These are phyloP conservation scores for Raffaelea albimanens DNA, from an alignment of 2,329 filamentous ascomycete genomes.

Conservation along the genomic window DNA sequence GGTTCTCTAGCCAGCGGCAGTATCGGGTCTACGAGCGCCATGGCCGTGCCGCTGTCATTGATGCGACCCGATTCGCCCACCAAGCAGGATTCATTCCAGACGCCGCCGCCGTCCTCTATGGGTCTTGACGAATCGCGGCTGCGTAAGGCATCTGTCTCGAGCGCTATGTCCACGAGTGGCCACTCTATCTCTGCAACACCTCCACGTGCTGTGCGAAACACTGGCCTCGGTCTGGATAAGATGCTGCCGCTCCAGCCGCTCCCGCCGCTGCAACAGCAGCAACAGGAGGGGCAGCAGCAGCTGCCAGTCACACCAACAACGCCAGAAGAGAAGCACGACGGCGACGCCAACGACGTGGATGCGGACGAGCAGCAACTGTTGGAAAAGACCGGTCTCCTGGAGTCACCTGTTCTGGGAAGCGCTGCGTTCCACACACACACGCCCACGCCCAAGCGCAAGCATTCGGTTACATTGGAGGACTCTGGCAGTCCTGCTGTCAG, in stretches of 20 bases:
- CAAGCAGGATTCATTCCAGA: conserved; percentile 37
- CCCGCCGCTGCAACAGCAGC: neutral
- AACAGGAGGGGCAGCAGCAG: too few relatives aligned
- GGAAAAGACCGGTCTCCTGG: conserved; percentile 57
- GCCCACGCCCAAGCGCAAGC: conserved; percentile 3
- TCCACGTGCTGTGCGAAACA: conserved; percentile 18
- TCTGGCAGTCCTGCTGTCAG: neutral
- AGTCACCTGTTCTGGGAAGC: conserved; percentile 16
- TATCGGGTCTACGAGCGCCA: neutral
- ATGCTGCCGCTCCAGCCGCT: neutral
- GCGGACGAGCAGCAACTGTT: conserved; percentile 59
- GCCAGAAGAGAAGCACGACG: neutral
- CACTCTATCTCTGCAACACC: conserved; percentile 22
- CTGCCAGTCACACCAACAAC: conserved; percentile 12
- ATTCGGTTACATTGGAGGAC: neutral
- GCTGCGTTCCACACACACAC: neutral
- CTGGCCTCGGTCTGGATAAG: neutral
- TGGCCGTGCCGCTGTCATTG: neutral
- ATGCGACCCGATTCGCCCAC: conserved; percentile 25
- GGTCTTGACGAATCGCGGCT: conserved; percentile 22
- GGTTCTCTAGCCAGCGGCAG: conserved; percentile 15
- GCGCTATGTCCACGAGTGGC: conserved; percentile 27
- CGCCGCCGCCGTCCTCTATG: conserved; percentile 33
- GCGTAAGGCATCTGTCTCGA: conserved; percentile 35
- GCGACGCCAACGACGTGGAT: conserved; percentile 39